Evolutionary conservation across 805 yeast genomes (phyloP).

Genomic region (Metschnikowia amazonensis): DNA sequence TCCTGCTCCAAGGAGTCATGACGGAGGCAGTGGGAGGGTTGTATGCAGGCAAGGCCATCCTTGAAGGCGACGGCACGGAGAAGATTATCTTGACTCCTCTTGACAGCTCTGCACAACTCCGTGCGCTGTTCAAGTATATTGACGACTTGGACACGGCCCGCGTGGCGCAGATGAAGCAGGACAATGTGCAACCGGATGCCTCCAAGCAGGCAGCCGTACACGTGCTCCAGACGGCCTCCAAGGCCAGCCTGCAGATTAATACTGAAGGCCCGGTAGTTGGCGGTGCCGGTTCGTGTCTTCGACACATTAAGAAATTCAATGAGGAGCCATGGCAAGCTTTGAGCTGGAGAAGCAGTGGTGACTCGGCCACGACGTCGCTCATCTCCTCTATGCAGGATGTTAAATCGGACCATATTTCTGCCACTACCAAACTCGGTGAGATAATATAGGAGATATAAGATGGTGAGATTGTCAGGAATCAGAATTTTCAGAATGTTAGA

Average conservation of each 20-base stretch:
- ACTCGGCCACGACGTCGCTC: constrained; percentile 17
- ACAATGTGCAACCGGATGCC: constrained; percentile 22
- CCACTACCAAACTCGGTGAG: constrained; percentile 18
- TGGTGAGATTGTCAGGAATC: too few species aligned
- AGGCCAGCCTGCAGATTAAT: constrained; percentile 22
- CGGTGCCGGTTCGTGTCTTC: constrained; percentile 38
- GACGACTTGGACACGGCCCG: constrained; percentile 54
- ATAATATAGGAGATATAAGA: too few species aligned
- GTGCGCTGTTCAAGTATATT: constrained; percentile 78
- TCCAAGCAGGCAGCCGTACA: constrained; percentile 30
- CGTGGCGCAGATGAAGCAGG: constrained; percentile 37
- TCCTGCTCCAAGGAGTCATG: constrained; percentile 69
- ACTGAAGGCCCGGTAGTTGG: constrained; percentile 25
- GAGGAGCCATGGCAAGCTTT: constrained; percentile 40
- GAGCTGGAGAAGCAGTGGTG: constrained; percentile 25
- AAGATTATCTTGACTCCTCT: constrained; percentile 64
- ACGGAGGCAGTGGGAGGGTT: constrained; percentile 47
- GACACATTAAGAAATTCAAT: constrained; percentile 36
- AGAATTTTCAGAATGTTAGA: too few species aligned
- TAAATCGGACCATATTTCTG: constrained; percentile 15
- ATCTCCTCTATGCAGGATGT: constrained; percentile 16
- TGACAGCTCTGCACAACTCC: constrained; percentile 65
- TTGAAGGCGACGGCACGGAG: constrained; percentile 16
- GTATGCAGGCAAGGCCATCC: constrained; percentile 31
- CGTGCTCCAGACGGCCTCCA: constrained; percentile 40